Base-by-base conservation (phyloP, 73 alveolate genomes). In the Paramecium pentaurelia region DNA sequence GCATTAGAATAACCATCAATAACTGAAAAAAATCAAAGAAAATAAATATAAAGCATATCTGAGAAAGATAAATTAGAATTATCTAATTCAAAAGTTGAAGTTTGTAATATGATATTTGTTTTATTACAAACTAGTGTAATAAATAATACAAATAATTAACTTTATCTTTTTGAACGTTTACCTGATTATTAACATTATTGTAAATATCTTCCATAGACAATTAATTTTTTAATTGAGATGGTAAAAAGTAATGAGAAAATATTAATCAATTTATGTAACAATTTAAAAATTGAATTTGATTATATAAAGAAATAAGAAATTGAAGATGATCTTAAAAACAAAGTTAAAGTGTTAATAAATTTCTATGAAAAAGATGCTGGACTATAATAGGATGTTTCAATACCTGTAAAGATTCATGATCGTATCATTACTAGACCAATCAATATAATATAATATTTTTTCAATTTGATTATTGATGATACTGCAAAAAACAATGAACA, bases 271-370 rank as follows among this genome's bases (percentile, higher is more conserved):
- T 28, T 89, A 60, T 42, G 92, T n/a, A 60, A 70, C 16, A 45
- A 44, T n/a, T 89, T 89, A 47, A 28, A 54, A 9, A 89, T 89
- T 27, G 60, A 89, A 45, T 89, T 71, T 71, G 94, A 89, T 89
- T 89, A 80, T 10, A 28, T 32, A 49, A 45, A 16, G 6, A 42
- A 80, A 45, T 11, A 80, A 18, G 73, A 71, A 12, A 45, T 89
- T 42, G 37, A 28, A 71, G 94, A 89, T 71, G 94, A 89, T 71
- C 27, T 38, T 8, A 38, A 34, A 2, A 89, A 42, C 16, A 89
- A 77, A 42, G 94, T 89, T 8, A 89, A 89, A 44, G 58, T 89
- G 16, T 89, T 89, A 73, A 89, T 89, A 38, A 89, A 89, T 89
- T 83, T 89, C 58, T 89, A 89, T 89, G 94, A 89, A 32, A 64